Evolutionary conservation across 2,329 filamentous ascomycete genomes (phyloP), one percentile per base, ranked within the genome.

Genomic region (Aspergillus tubingensis): DNA sequence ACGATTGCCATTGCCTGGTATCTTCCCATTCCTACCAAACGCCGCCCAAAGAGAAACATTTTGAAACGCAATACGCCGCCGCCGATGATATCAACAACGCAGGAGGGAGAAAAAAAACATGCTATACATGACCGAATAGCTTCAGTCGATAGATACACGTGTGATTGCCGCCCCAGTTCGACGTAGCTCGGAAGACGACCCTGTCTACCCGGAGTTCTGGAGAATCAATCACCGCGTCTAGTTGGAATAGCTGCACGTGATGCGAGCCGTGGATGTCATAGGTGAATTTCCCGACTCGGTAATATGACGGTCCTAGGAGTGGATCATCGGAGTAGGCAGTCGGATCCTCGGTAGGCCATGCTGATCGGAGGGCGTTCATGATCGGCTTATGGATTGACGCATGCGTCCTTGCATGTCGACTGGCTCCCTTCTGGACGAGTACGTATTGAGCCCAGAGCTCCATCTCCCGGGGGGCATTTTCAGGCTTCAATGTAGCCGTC

Each of bases 381-480:
- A 78, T 64, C 7, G 71, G 62, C 2, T 70, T 66, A 17, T 73
- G 70, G 8, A 77, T 67, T 3, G 71, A 67, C 19, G 52, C 7
- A 27, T 13, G 38, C 55, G 55, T 17, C 54, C 58, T 7, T 0
- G 36, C 43, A 11, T 27, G 44, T 13, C 27, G 44, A 23, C 50
- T 36, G 4, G 54, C 41, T 10, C 25, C 43, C 13, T 58, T 55
- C 4, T 17, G 36, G 11, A 62, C 59, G 32, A 51, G 54, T 30
- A 50, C 52, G 23, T 88, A 83, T 41, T 82, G 79, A 5, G 83
- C 87, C 82, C 89, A 91, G 8, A 94, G 73, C 71, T 94, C 90
- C 59, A 94, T 84, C 2, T 88, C 81, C 54, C 79, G 82, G 0
- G 91, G 91, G 32, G 87, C 86, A n/a, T 72, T 67, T 13, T 79